Base-by-base conservation (phyloP, 768 basidiomycete genomes). In the Hericium rajendrae region DNA sequence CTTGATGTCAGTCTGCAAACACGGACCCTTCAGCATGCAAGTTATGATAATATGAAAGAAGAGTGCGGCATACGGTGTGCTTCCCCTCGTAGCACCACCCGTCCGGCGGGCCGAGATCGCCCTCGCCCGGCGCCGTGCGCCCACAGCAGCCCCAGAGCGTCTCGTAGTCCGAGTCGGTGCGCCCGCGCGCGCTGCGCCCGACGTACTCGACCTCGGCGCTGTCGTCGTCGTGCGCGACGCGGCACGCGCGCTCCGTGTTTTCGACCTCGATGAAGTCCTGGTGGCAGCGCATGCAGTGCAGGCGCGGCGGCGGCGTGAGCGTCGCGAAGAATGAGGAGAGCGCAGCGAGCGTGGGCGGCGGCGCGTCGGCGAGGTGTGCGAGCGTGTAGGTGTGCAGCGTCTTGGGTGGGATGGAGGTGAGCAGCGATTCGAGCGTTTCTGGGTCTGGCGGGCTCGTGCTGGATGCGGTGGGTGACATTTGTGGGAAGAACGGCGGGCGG, bases 21-120 rank as follows among this genome's bases (percentile, higher is more conserved):
- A 22, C 54, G 46, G 41, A n/a, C n/a, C 12, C 3, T 56, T 26
- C 48, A 50, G 55, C 24, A 12, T 15, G 37, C 22, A 22, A 22
- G 22, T 22, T 22, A 22, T 11, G 20, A 15, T 39, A 11, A 10
- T 12, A 43, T 1, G 18, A 38, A 58, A 37, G 13, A 2, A 13
- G 54, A 8, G 15, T 6, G 53, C 18, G 10, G 15, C 46, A 77
- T 53, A 84, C 84, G 8, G 88, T 90, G 67, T 91, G 88, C 68
- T 77, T 80, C 3, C 88, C 88, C 67, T 91, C 88, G 64, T 89
- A 91, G 64, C 88, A 91, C 87, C 87, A 91, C 1, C 88, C 89
- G 66, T 89, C 86, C 1, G 88, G 89, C 1, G 89, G 88, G 0
- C 88, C 88, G 72, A 85, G 85, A 60, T 88, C 85, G 1, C 89